Evolutionary conservation across 164 flowering plant genomes (phyloP).

Genomic region (Warburgia ugandensis): DNA sequence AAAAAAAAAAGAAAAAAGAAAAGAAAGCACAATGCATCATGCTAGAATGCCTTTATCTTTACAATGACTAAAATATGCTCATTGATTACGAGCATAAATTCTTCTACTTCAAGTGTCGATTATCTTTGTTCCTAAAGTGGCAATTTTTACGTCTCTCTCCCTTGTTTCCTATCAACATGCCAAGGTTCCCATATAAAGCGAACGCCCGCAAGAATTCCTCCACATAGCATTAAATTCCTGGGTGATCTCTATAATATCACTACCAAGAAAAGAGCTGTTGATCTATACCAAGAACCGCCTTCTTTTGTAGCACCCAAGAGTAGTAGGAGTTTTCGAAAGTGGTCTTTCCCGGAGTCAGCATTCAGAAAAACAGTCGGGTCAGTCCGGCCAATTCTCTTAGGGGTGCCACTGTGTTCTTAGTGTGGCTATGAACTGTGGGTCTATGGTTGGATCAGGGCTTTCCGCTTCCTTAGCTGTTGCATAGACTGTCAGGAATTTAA

Average conservation of each 20-base stretch:
- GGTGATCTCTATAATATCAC: slow-evolving; percentile 25
- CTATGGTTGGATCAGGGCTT: slow-evolving; percentile 69
- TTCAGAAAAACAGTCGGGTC: slow-evolving; percentile 47
- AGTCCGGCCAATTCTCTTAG: slow-evolving; percentile 14
- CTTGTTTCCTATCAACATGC: slow-evolving; percentile 46
- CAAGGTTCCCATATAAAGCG: slow-evolving; percentile 56
- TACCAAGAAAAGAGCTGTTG: slow-evolving; percentile 40
- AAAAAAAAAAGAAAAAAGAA: too few relatives aligned
- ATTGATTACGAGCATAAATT: too few relatives aligned
- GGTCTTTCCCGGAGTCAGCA: slow-evolving; percentile 31
- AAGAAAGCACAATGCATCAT: too few relatives aligned
- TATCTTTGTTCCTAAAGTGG: slow-evolving; percentile 26
- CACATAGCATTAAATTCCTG: slow-evolving; percentile 37
- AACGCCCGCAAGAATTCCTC: slow-evolving; percentile 48
- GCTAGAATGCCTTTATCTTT: too few relatives aligned
- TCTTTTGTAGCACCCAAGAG: slow-evolving; percentile 21
- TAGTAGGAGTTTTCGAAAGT: slow-evolving; percentile 43
- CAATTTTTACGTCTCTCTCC: slow-evolving; percentile 68
- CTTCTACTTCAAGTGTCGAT: slow-evolving; percentile 16
- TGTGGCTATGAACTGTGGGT: slow-evolving; percentile 16
- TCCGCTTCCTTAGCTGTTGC: slow-evolving; percentile 41
- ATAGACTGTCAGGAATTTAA: slow-evolving; percentile 52
- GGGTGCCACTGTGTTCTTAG: slow-evolving; percentile 42
- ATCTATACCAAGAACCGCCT: slow-evolving; percentile 53
- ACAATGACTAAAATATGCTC: too few relatives aligned